phyloP scores from a whole-genome alignment of 768 basidiomycete species.

The Dacryopinax spathularia region DNA sequence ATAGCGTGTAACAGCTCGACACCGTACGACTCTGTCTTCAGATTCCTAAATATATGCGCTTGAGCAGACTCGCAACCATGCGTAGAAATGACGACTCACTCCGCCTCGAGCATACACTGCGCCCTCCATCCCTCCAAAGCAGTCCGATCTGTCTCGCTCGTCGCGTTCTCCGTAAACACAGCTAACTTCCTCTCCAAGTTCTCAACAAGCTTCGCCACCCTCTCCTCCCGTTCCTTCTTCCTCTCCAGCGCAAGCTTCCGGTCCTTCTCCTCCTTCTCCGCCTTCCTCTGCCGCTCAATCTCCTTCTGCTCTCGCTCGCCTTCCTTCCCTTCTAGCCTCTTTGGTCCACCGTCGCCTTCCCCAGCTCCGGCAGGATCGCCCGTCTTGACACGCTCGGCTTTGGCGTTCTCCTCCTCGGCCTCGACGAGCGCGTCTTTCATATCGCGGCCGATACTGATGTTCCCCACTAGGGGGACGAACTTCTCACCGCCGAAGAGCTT shows the following conservation, averaged over 20 bases:
- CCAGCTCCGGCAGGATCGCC: background rate
- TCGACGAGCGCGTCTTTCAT: conserved; percentile 90
- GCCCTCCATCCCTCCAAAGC: conserved; percentile 59
- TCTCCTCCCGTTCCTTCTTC: conserved; percentile 52
- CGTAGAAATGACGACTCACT: conserved; percentile 34
- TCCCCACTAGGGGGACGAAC: conserved; percentile 76
- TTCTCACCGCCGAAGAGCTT: conserved; percentile 82
- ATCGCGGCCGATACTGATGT: conserved; percentile 73
- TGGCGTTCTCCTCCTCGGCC: conserved; percentile 43
- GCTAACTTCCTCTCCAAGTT: conserved; percentile 69
- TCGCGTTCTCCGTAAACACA: conserved; percentile 76
- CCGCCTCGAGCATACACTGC: conserved; percentile 68
- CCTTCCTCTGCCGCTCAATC: conserved; percentile 40
- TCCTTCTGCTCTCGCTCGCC: conserved; percentile 9
- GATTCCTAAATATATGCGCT: conserved; percentile 36
- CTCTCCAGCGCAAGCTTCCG: conserved; percentile 54
- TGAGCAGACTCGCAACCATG: background rate
- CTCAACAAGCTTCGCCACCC: conserved; percentile 61
- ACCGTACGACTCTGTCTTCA: conserved; percentile 77
- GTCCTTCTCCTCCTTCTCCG: conserved; percentile 30
- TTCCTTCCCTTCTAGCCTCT: background rate
- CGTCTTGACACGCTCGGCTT: background rate
- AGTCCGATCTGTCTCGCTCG: conserved; percentile 46
- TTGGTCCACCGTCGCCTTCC: conserved; percentile 15
- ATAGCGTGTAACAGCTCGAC: conserved; percentile 72